Evolutionary conservation across 805 yeast species (phyloP).

Genomic region (Ogataea kodamae): DNA sequence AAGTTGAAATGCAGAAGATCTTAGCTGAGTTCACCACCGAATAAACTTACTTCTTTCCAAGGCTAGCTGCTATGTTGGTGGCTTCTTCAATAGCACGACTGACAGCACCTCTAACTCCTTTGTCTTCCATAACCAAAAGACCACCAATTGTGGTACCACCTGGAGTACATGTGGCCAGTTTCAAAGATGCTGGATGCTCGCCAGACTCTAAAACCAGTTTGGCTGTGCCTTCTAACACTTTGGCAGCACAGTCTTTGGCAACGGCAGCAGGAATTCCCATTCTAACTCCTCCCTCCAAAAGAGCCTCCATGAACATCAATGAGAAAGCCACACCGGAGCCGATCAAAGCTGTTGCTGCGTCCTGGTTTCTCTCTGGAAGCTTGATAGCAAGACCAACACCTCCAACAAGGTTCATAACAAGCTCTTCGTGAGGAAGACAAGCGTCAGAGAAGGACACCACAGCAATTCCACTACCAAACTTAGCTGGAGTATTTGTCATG

Average conservation of each 20-base stretch:
- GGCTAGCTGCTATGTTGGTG: constrained; percentile 66
- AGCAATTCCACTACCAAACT: constrained; percentile 90
- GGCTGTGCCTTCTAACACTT: constrained; percentile 91
- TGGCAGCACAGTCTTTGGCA: constrained; percentile 84
- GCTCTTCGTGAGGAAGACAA: constrained; percentile 44
- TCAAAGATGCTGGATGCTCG: constrained; percentile 83
- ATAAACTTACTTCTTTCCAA: constrained; percentile 46
- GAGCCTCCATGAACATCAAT: constrained; percentile 80
- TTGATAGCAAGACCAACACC: constrained; percentile 67
- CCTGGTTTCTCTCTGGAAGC: constrained; percentile 89
- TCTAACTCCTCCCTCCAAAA: constrained; percentile 91
- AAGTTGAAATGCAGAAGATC: constrained; percentile 31
- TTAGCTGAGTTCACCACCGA: constrained; percentile 29
- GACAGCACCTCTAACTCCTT: constrained; percentile 82
- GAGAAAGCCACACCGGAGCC: constrained; percentile 98
- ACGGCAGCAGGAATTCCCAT: constrained; percentile 88
- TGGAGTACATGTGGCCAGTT: constrained; percentile 90
- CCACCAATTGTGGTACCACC: constrained; percentile 99
- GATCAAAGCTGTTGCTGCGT: constrained; percentile 90
- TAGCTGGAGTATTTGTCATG: constrained; percentile 98
- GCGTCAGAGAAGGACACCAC: constrained; percentile 70
- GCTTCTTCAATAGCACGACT: constrained; percentile 90
- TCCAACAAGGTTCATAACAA: constrained; percentile 49
- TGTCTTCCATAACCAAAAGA: constrained; percentile 84
- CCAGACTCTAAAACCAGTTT: constrained; percentile 82